Conservation (phyloP, 768 basidiomycete genomes). For the Kwoniella heveanensis region DNA sequence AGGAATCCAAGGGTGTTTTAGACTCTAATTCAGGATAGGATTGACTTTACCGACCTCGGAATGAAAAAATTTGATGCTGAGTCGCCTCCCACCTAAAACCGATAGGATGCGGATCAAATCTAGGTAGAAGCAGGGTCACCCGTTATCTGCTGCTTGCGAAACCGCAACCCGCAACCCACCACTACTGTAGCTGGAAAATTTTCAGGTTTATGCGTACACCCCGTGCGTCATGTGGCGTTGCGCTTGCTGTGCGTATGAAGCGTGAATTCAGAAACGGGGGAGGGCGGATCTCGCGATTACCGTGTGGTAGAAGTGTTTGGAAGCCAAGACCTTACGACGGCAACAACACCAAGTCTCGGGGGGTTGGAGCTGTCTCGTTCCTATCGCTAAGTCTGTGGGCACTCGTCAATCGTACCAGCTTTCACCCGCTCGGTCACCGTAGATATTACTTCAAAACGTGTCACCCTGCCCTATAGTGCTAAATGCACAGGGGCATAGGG, state of each 20-base stretch:
- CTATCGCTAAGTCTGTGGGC: not conserved
- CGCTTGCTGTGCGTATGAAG: slow-evolving; percentile 1
- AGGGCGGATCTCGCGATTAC: not conserved
- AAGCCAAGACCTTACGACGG: too few species aligned
- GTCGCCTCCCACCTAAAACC: not conserved
- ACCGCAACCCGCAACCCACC: not conserved
- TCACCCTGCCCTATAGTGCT: not conserved
- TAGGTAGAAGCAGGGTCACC: too few species aligned
- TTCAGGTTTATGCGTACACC: slow-evolving; percentile 2
- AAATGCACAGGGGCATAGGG: too few species aligned
- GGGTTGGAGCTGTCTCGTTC: not conserved
- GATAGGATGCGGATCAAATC: not conserved
- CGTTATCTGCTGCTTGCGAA: not conserved
- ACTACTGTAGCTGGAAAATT: not conserved
- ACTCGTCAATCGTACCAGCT: not conserved
- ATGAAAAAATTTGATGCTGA: not conserved
- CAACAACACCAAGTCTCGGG: not conserved
- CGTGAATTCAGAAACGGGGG: slow-evolving; percentile 5
- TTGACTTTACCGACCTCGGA: slow-evolving; percentile 1
- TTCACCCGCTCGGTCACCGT: not conserved
- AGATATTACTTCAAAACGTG: not conserved
- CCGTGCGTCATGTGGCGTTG: slow-evolving; percentile 5
- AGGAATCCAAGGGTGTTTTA: not conserved
- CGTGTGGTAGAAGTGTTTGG: too few species aligned
- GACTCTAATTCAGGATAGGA: slow-evolving; percentile 2